Conservation (phyloP, 169 alveolate species). For the Plasmodium knowlesi region DNA sequence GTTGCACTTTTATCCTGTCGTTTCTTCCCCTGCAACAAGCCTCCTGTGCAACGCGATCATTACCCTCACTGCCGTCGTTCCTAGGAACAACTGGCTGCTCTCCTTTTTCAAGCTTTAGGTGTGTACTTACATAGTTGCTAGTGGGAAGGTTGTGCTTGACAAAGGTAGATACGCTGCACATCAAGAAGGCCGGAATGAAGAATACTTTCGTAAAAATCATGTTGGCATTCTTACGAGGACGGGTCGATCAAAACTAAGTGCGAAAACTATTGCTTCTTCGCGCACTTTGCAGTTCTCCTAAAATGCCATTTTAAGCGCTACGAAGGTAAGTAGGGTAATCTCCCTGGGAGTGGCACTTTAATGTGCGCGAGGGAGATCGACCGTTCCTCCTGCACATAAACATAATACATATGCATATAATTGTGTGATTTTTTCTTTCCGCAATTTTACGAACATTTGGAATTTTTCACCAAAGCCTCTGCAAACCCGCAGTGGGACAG, state of each 20-base stretch:
- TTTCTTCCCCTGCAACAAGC: neutral
- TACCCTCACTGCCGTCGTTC: neutral
- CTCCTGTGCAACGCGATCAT: neutral
- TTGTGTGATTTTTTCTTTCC: neutral
- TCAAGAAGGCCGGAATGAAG: neutral
- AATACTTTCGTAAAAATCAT: conserved; percentile 33
- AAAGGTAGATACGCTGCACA: conserved; percentile 27
- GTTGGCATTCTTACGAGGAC: conserved; percentile 26
- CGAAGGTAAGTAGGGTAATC: neutral
- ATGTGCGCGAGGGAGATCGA: neutral
- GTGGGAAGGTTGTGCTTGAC: conserved; percentile 6
- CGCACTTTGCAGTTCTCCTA: neutral
- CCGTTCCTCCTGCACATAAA: neutral
- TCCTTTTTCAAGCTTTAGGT: neutral
- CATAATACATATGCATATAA: neutral
- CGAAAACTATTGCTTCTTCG: neutral
- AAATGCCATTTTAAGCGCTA: conserved; percentile 1
- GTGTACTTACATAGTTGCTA: conserved; percentile 27
- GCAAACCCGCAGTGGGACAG: neutral
- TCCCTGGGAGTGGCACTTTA: neutral
- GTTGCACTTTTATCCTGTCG: neutral
- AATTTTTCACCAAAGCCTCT: neutral
- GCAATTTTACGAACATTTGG: neutral
- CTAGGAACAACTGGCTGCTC: neutral
- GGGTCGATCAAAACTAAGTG: neutral